Evolutionary conservation across 345 rosid genomes (phyloP), one percentile per base, ranked within the genome.

Genomic region (Camelina hispida): DNA sequence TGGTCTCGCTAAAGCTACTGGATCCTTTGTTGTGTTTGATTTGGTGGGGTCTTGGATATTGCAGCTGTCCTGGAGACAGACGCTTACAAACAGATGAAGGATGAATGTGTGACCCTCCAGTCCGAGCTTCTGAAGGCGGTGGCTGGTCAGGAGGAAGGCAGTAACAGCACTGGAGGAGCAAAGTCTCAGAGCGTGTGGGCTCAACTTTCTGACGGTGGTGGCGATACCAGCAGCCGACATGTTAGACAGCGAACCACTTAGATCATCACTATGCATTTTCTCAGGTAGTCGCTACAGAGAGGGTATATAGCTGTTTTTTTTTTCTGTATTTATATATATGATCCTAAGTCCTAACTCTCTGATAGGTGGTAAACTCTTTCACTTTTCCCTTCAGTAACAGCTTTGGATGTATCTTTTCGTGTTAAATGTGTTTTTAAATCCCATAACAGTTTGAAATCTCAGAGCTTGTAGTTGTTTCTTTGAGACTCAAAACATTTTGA

Each of bases 11-110:
- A 62, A 17, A 22, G 34, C 18, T 42, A 40, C 18, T 4, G 12
- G 12, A 47, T 61, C 37, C 7, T 55, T 18, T 66, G 72, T 9
- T 72, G 40, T 55, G 58, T 61, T 52, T 66, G 20, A 44, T 54
- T 34, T 66, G 66, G 63, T 51, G 50, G 66, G 30, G 28, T 20
- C 59, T 40, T 72, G 44, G 20, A 47, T 34, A 46, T 68, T 69
- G 67, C 86, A 95, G 99, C 80, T 68, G 94, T 93, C 56, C 85
- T 95, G 93, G 91, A 87, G 81, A 88, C 98, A 12, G 99, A 95
- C 53, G 98, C 96, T 18, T 95, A 83, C 83, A 81, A 76, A 65
- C 86, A 90, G 74, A 68, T 95, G 84, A 92, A 92, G 73, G 96
- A 89, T 72, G 82, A 86, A 81, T 89, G 90, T 71, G 91, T 97